Percentiles rank a stretch among this genome's conserved stretches.
Evolutionary conservation across 208 protist genomes (phyloP).

Genomic region (Trichomonas gallinae): DNA sequence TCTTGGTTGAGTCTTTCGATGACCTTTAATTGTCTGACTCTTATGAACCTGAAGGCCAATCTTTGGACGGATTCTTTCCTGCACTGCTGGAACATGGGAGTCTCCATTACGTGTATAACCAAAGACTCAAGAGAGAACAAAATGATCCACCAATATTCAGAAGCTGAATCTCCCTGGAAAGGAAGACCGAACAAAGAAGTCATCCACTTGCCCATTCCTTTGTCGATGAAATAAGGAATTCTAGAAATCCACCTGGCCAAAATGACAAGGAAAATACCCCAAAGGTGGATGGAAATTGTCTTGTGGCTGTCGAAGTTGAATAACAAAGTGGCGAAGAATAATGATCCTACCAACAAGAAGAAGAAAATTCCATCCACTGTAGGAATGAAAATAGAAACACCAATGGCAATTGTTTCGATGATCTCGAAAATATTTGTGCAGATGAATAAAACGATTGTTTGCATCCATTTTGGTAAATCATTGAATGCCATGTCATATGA

Average conservation of each 20-base stretch:
- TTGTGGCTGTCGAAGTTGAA: background rate
- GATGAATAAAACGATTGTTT: background rate
- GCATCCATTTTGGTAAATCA: background rate
- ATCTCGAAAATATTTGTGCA: background rate
- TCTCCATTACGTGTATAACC: background rate
- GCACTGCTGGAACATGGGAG: background rate
- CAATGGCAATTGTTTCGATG: background rate
- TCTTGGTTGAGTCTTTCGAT: background rate
- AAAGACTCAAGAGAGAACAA: background rate
- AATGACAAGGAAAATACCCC: background rate
- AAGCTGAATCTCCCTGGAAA: background rate
- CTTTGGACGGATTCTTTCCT: background rate
- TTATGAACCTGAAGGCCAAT: background rate
- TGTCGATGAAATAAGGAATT: background rate
- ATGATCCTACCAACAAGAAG: background rate
- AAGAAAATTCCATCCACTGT: conserved; percentile 1
- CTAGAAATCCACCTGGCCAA: background rate
- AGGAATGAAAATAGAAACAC: background rate
- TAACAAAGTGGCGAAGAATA: background rate
- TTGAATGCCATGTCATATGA: background rate
- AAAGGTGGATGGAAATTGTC: background rate
- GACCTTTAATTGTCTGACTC: background rate
- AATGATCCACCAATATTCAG: background rate
- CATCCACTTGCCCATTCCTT: background rate
- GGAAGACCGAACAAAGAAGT: background rate